Evolutionary conservation across 1,284 basidiomycete genomes (phyloP).

Genomic region (Lentinus polychrous): DNA sequence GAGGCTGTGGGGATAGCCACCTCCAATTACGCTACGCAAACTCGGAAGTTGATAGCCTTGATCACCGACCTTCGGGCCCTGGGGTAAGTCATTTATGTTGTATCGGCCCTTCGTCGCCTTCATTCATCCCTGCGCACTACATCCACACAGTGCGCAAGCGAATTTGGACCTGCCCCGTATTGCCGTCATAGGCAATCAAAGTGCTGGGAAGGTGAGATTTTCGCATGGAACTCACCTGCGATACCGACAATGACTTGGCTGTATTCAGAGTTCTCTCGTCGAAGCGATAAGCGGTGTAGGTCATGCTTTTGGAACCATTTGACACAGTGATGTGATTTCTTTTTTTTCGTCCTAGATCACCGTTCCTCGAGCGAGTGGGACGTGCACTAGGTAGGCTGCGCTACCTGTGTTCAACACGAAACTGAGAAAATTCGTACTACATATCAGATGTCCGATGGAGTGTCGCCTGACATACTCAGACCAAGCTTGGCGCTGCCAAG

Average conservation of each 20-base stretch:
- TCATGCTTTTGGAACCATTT: background rate
- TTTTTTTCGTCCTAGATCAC: conserved; percentile 32
- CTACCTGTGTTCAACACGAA: background rate
- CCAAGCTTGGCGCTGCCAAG: conserved; percentile 50
- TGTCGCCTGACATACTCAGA: conserved; percentile 46
- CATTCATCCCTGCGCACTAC: background rate
- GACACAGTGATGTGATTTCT: background rate
- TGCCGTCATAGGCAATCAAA: conserved; percentile 38
- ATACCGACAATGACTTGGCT: background rate
- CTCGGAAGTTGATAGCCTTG: conserved; percentile 6
- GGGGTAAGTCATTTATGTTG: conserved; percentile 4
- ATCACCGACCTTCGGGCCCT: conserved; percentile 10
- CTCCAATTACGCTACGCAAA: conserved; percentile 7
- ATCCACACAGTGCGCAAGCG: conserved; percentile 40
- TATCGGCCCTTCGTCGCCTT: background rate
- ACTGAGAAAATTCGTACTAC: background rate
- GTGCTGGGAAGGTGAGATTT: conserved; percentile 56
- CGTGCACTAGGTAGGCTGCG: conserved; percentile 52
- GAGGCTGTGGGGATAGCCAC: background rate
- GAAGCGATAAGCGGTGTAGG: conserved; percentile 57
- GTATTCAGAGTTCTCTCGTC: conserved; percentile 45
- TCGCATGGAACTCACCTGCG: background rate
- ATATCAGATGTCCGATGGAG: conserved; percentile 72
- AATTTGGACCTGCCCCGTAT: conserved; percentile 67
- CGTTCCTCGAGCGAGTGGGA: conserved; percentile 55